Conservation (phyloP, 169 alveolate genomes). For the Cryptosporidium sp. region DNA sequence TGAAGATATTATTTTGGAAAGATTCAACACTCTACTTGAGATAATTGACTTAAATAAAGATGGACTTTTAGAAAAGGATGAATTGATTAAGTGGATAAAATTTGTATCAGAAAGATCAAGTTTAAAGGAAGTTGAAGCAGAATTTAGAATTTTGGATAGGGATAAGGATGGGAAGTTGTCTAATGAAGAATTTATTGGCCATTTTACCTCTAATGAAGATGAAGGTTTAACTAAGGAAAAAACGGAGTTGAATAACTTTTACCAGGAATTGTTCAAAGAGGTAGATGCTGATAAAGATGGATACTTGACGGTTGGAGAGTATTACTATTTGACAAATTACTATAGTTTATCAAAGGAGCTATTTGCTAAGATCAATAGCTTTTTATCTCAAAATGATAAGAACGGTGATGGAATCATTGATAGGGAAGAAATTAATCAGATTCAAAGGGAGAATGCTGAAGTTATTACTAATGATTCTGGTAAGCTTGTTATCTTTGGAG, state of each 20-base stretch:
- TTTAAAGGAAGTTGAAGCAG: constrained; percentile 33
- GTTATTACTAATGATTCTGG: neutral
- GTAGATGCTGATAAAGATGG: constrained; percentile 53
- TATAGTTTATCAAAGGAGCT: constrained; percentile 48
- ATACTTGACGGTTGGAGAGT: constrained; percentile 7
- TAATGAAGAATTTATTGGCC: constrained; percentile 25
- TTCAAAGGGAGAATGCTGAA: constrained; percentile 30
- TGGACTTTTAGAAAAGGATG: constrained; percentile 19
- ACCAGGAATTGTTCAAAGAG: constrained; percentile 9
- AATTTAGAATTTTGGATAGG: constrained; percentile 41
- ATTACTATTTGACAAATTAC: constrained; percentile 22
- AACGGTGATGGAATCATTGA: constrained; percentile 62
- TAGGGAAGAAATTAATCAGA: constrained; percentile 19
- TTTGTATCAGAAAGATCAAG: constrained; percentile 50
- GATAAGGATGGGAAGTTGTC: constrained; percentile 25
- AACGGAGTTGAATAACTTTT: constrained; percentile 19
- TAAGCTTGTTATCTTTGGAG: constrained; percentile 19
- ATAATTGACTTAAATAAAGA: constrained; percentile 37
- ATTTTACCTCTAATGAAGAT: neutral
- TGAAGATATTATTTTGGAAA: constrained; percentile 27
- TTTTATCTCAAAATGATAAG: constrained; percentile 32
- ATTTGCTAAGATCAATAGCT: constrained; percentile 24
- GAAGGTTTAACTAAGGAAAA: neutral
- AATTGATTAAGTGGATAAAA: constrained; percentile 30
- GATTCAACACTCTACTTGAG: constrained; percentile 1